Evolutionary conservation across 1,284 basidiomycete species (phyloP).

Genomic region (Fomitopsis pinicola): DNA sequence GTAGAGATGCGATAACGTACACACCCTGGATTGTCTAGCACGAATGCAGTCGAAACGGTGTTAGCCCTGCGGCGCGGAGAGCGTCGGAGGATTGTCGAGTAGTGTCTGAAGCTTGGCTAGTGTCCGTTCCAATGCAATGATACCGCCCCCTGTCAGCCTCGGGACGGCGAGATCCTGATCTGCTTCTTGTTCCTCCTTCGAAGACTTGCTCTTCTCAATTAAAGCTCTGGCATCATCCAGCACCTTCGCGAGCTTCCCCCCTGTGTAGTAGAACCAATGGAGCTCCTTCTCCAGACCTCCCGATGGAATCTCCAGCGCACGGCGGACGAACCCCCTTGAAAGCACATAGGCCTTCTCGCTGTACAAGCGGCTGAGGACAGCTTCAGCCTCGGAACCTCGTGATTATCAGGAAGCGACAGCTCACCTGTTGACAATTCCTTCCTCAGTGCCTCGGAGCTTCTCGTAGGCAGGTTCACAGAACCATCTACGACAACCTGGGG

Average conservation of each 20-base stretch:
- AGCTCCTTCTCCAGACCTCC: constrained; percentile 74
- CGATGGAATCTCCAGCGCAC: constrained; percentile 76
- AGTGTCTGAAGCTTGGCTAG: constrained; percentile 38
- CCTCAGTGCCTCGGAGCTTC: constrained; percentile 84
- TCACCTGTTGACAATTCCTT: constrained; percentile 81
- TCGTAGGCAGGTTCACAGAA: constrained; percentile 92
- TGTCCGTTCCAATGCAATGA: constrained; percentile 75
- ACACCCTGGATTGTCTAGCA: background rate
- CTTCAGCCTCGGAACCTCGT: background rate
- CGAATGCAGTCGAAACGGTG: background rate
- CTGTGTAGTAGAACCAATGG: constrained; percentile 67
- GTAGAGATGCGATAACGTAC: background rate
- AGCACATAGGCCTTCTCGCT: constrained; percentile 92
- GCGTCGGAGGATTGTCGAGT: constrained; percentile 10
- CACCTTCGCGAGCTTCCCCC: constrained; percentile 64
- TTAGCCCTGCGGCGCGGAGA: background rate
- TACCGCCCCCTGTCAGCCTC: constrained; percentile 74
- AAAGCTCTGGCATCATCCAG: constrained; percentile 60
- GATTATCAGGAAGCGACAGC: constrained; percentile 8
- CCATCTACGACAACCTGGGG: constrained; percentile 47
- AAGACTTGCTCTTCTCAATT: constrained; percentile 60
- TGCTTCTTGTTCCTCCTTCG: constrained; percentile 32
- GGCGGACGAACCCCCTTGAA: constrained; percentile 83
- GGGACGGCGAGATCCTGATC: constrained; percentile 67
- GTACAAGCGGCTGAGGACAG: constrained; percentile 62